phyloP scores from a whole-genome alignment of 2,329 filamentous ascomycete species.

The Penicillium sp. region DNA sequence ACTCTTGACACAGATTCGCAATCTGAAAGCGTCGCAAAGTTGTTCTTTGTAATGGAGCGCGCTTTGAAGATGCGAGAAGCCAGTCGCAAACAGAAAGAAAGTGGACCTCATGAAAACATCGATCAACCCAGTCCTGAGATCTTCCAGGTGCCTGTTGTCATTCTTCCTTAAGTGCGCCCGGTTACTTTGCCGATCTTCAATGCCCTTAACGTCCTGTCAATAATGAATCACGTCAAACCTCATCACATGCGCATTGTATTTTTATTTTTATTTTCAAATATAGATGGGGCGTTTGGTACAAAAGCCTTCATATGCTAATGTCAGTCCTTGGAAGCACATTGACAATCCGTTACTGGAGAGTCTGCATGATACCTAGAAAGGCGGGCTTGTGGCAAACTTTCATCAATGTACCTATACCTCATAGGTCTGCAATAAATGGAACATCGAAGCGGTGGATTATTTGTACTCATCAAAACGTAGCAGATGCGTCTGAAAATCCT shows the following conservation, averaged over 20 bases:
- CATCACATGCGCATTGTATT: not conserved
- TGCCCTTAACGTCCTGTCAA: not conserved
- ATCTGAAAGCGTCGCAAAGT: slow-evolving; percentile 5
- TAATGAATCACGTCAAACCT: not conserved
- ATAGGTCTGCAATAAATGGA: not conserved
- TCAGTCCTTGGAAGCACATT: not conserved
- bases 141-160: slow-evolving; percentile 19
- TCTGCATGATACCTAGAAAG: not conserved
- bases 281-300: not conserved
- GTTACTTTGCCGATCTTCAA: not conserved
- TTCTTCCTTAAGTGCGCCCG: slow-evolving; percentile 11
- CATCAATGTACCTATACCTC: not conserved
- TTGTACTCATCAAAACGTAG: not conserved
- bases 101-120: not conserved
- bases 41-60: slow-evolving; percentile 10
- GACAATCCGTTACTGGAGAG: not conserved
- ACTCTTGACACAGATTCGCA: slow-evolving; percentile 4
- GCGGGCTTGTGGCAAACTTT: not conserved
- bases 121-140: slow-evolving; percentile 11
- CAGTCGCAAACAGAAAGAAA: slow-evolving; percentile 14
- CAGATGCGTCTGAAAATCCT: not conserved
- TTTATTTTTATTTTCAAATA: not conserved
- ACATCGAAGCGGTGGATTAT: not conserved
- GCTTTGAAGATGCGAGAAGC: slow-evolving; percentile 17
- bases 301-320: not conserved